phyloP scores from a whole-genome alignment of 2,329 filamentous ascomycete species.

The Mariannaea elegans region DNA sequence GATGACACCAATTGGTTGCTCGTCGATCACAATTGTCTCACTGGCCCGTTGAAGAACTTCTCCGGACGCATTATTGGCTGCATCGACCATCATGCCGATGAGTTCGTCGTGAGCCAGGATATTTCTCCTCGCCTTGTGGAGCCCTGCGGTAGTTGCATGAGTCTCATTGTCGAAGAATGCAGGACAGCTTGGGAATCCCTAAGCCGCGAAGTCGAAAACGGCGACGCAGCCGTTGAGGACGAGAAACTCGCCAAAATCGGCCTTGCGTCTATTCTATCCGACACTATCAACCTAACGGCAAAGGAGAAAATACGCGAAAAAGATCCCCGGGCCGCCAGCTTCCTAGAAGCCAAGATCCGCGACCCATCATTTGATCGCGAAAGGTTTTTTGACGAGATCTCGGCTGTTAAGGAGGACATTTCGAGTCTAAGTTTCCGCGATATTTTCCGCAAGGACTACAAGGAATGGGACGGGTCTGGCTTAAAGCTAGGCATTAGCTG shows the following conservation, averaged over 20 bases:
- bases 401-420: slow-evolving; percentile 73
- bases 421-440: slow-evolving; percentile 68
- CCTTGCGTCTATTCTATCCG: slow-evolving; percentile 76
- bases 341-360: slow-evolving; percentile 62
- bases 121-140: slow-evolving; percentile 68
- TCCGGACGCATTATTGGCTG: slow-evolving; percentile 66
- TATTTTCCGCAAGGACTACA: slow-evolving; percentile 84
- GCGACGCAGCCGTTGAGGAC: slow-evolving; percentile 50
- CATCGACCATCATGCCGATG: slow-evolving; percentile 84
- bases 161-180: slow-evolving; percentile 71
- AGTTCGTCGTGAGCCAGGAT: slow-evolving; percentile 59
- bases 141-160: slow-evolving; percentile 77
- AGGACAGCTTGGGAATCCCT: slow-evolving; percentile 65
- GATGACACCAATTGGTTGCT: slow-evolving; percentile 74
- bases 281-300: slow-evolving; percentile 72
- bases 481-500: slow-evolving; percentile 73
- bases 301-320: slow-evolving; percentile 71
- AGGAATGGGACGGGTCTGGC: slow-evolving; percentile 72
- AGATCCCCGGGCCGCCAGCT: slow-evolving; percentile 66
- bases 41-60: slow-evolving; percentile 67
- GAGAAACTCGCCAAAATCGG: slow-evolving; percentile 72
- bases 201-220: slow-evolving; percentile 29
- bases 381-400: slow-evolving; percentile 67
- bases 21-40: slow-evolving; percentile 82
- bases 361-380: slow-evolving; percentile 58